Base-by-base conservation (phyloP, 352 stramenopile species). In the Globisporangium megalacanthum region DNA sequence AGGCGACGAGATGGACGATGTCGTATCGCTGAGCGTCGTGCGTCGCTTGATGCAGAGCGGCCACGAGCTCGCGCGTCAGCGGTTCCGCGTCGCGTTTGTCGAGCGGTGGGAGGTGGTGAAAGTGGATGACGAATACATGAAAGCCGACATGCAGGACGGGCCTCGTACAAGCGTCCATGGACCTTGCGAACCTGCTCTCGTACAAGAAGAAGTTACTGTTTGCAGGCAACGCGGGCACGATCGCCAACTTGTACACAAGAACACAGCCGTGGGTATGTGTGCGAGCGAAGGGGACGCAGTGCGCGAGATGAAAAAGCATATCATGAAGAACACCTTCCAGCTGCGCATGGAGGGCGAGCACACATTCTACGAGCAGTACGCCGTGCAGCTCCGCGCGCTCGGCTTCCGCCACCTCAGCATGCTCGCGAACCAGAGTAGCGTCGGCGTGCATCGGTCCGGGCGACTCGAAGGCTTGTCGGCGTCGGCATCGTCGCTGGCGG, bases 141-240 rank as follows among this genome's bases (percentile, higher is more conserved):
- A 78, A 2, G 75, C 72, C 14, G 69, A 58, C 54, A 67, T 83
- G 59, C 62, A 89, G 62, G 59, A 71, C 10, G 70, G 74, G 6
- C 68, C 57, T 80, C 2, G n/a, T n/a, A n/a, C 81, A 90, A 60
- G 84, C 80, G 29, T 88, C 81, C 39, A 89, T 92, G 83, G 77
- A 93, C 64, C 59, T 95, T 37, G 72, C 93, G 29, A 89, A 93
- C 31, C 61, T 94, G 31, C 60, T 95, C 6, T 88, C 80, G 51
- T 95, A 94, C 75, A 92, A 95, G 65, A 75, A 87, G 33, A 70
- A 89, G 49, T 91, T 95, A 69, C 81, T 95, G 17, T 93, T 95
- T 45, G 55, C 69, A 41, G 72, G 73, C 31, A 79, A 92, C 8
- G 82, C 89, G 49, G 73, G 73, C 39, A 69, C 69, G 8, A 75